phyloP scores from a whole-genome alignment of 495 filamentous ascomycete genomes.

The Pyrenopolyporus hunteri region DNA sequence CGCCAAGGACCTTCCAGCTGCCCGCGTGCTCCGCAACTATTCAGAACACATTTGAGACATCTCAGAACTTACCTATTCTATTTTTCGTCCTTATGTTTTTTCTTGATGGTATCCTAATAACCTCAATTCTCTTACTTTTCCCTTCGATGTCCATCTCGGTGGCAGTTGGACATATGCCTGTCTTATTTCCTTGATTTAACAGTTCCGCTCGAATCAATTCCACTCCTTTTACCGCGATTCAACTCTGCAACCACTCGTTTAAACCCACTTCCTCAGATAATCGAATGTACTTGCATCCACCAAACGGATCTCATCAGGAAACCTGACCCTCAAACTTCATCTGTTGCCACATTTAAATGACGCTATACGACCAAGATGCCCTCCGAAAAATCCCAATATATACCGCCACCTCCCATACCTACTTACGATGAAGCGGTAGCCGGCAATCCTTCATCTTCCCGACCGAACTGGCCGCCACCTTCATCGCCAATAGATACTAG shows the following conservation, averaged over 20 bases:
- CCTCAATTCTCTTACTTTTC: slow-evolving; percentile 5
- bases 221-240: slow-evolving; percentile 32
- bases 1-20: background rate
- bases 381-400: slow-evolving; percentile 58
- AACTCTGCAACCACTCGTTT: slow-evolving; percentile 24
- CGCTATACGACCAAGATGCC: slow-evolving; percentile 48
- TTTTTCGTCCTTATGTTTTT: slow-evolving; percentile 21
- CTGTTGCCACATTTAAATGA: slow-evolving; percentile 20
- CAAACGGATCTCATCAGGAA: slow-evolving; percentile 8
- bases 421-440: slow-evolving; percentile 89
- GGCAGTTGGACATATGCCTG: slow-evolving; percentile 11
- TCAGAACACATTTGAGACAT: slow-evolving; percentile 11
- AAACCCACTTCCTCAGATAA: slow-evolving; percentile 11
- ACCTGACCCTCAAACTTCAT: background rate
- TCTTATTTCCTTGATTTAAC: slow-evolving; percentile 23
- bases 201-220: slow-evolving; percentile 11
- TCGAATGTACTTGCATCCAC: slow-evolving; percentile 16
- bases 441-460: slow-evolving; percentile 49
- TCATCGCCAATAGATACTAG: slow-evolving; percentile 41
- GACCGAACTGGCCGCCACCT: slow-evolving; percentile 43
- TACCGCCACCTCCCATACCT: slow-evolving; percentile 79
- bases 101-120: slow-evolving; percentile 1
- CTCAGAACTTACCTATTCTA: background rate
- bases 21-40: slow-evolving; percentile 27
- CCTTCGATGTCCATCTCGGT: slow-evolving; percentile 22